Conservation (phyloP, 75 land plant genomes). For the Selaginella moellendorffii region DNA sequence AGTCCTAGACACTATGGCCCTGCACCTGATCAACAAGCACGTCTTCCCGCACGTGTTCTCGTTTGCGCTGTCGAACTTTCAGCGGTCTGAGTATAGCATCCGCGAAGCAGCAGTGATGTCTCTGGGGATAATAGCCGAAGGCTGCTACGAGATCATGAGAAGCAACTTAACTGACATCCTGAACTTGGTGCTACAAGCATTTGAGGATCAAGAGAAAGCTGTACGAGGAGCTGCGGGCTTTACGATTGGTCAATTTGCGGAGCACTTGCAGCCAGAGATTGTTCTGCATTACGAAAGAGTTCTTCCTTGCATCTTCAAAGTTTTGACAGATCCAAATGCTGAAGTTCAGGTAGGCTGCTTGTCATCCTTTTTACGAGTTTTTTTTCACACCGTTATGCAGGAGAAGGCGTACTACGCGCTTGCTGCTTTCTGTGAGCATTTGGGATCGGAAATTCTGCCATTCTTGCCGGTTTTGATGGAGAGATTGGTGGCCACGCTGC, state of each 20-base stretch:
- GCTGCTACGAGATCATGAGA: conserved; percentile 74
- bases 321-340: conserved; percentile 63
- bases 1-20: conserved; percentile 96
- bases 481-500: conserved; percentile 55
- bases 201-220: conserved; percentile 64
- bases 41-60: conserved; percentile 75
- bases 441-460: conserved; percentile 81
- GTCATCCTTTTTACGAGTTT: too few relatives aligned
- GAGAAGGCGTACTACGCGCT: conserved; percentile 95
- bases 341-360: conserved; percentile 67
- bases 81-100: conserved; percentile 42
- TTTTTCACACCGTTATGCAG: conserved; percentile 22
- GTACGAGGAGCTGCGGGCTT: conserved; percentile 96
- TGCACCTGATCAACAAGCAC: conserved; percentile 63
- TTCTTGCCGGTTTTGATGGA: conserved; percentile 82
- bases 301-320: conserved; percentile 78
- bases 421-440: conserved; percentile 95
- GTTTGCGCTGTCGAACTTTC: conserved; percentile 59
- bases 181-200: conserved; percentile 52
- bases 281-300: conserved; percentile 68
- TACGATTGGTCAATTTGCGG: conserved; percentile 94
- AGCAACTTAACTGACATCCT: conserved; percentile 48
- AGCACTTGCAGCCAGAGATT: conserved; percentile 90
- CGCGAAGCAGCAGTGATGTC: conserved; percentile 87
- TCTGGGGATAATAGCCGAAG: conserved; percentile 82